Evolutionary conservation across 768 basidiomycete species (phyloP).

Genomic region (Sutorius australiensis): DNA sequence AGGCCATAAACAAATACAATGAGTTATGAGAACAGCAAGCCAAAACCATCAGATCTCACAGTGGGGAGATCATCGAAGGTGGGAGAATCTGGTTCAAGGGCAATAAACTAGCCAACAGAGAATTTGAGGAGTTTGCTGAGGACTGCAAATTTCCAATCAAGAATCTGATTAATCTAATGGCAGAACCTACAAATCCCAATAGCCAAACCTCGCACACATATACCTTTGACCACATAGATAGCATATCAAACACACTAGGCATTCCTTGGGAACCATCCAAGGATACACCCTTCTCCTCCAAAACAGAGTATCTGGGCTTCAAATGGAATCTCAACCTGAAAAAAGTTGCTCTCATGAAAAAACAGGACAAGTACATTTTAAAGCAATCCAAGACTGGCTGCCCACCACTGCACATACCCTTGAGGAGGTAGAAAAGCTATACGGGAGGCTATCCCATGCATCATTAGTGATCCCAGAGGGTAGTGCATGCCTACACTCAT

Average conservation of each 20-base stretch:
- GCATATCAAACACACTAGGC: not conserved
- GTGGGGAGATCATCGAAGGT: too few species aligned
- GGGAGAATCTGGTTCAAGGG: too few species aligned
- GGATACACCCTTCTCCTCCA: not conserved
- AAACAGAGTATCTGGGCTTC: not conserved
- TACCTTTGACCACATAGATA: not conserved
- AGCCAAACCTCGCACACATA: not conserved
- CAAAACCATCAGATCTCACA: too few species aligned
- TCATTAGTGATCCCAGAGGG: not conserved
- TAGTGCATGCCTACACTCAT: not conserved
- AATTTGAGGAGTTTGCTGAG: too few species aligned
- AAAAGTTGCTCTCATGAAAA: too few species aligned
- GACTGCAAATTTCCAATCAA: too few species aligned
- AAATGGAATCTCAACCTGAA: not conserved
- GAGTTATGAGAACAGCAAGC: too few species aligned
- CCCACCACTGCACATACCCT: not conserved
- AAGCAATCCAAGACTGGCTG: not conserved
- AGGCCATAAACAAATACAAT: too few species aligned
- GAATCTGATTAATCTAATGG: too few species aligned
- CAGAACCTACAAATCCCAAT: too few species aligned
- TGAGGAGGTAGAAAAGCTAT: not conserved
- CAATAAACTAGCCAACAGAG: too few species aligned
- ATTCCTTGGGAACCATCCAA: not conserved
- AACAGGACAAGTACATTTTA: not conserved
- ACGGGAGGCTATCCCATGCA: not conserved